Base-by-base conservation (phyloP, 345 rosid genomes). In the Sisymbrium irio region DNA sequence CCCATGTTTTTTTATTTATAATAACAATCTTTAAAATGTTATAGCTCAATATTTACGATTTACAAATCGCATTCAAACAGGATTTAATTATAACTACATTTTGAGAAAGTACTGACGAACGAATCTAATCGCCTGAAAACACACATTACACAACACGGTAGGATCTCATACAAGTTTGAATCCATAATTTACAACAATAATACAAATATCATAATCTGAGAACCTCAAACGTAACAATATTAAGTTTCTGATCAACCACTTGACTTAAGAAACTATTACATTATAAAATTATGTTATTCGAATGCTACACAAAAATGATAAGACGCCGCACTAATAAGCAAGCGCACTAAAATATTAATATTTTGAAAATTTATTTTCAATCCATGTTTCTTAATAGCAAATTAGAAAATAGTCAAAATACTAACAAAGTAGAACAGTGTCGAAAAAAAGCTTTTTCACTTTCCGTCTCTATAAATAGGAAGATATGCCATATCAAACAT, bases 381-480 rank as follows among this genome's bases (percentile, higher is more conserved):
- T 56, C 64, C 20, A 54, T 54, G 28, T 28, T 11, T 55, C 17
- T 22, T 14, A 32, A 68, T 17, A 8, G 32, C 12, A 4, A 9
- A 4, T n/a, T 15, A 17, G 5, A 32, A 28, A 60, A 22, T 61
- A 51, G 7, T 25, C 2, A 32, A 28, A 60, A 22, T 61, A 51
- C 11, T 25, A 39, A 37, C 30, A 11, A 37, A 50, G 19, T 53
- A 62, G 13, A 74, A 74, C 4, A 74, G 27, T 17, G 30, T 19
- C 17, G 28, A 37, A 51, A 33, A 22, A 32, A 76, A 55, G n/a
- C 50, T n/a, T 5, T 5, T 75, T 77, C 69, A 15, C 65, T 37
- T 53, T 10, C 56, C 60, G 44, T 56, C 73, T 74, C 89, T 91
- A 91, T 91, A 91, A 86, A 89, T 82, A 56, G 74, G 30, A 51